Evolutionary conservation across 2,329 filamentous ascomycete species (phyloP).

Genomic region (Colletotrichum sp.): DNA sequence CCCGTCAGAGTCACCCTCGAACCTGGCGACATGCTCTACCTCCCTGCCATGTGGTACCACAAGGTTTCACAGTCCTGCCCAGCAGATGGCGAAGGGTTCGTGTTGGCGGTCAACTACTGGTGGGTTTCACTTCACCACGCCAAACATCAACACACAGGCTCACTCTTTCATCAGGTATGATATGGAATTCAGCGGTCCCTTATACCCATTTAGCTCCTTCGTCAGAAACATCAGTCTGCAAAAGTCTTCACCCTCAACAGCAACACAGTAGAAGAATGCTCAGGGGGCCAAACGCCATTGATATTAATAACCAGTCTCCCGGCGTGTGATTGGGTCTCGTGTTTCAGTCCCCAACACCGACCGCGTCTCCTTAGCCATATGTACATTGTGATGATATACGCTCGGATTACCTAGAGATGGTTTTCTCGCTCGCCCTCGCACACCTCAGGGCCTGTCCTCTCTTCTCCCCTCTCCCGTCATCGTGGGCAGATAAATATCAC

Average conservation of each 20-base stretch:
- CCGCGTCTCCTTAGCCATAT: not conserved
- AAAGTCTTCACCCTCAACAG: not conserved
- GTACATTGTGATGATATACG: conserved; percentile 15
- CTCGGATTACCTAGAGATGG: conserved; percentile 12
- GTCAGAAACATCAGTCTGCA: conserved; percentile 43
- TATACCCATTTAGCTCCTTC: conserved; percentile 68
- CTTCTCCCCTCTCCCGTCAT: not conserved
- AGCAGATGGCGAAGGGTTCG: conserved; percentile 73
- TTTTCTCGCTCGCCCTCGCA: not conserved
- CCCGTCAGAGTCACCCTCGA: conserved; percentile 72
- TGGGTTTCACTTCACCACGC: conserved; percentile 36
- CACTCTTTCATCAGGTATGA: conserved; percentile 66
- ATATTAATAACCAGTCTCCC: not conserved
- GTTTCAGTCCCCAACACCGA: not conserved
- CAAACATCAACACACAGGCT: not conserved
- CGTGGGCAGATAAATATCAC: not conserved
- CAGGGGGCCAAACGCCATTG: not conserved
- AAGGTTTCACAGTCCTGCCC: conserved; percentile 77
- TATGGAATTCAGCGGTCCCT: conserved; percentile 74
- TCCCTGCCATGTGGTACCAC: conserved; percentile 83
- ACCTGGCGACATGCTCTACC: conserved; percentile 80
- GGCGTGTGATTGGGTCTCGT: conserved; percentile 6
- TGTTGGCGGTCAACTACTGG: conserved; percentile 85
- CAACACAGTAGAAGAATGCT: not conserved
- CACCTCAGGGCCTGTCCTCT: not conserved